phyloP scores from a whole-genome alignment of 1,139 yeast genomes.

The Dujonia santamariae region DNA sequence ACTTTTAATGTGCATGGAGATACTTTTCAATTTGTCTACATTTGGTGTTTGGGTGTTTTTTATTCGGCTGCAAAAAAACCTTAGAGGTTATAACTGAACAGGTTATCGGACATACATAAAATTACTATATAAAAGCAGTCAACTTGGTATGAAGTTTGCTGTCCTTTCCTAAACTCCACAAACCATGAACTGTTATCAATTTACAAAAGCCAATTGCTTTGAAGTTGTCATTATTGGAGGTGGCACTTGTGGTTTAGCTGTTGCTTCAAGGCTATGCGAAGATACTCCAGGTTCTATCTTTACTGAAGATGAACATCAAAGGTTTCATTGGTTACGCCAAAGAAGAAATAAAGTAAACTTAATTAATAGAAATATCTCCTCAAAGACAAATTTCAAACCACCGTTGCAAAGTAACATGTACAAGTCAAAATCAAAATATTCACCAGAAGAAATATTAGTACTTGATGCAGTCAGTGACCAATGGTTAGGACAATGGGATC shows the following conservation, averaged over 20 bases:
- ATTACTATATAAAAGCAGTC: slow-evolving; percentile 2
- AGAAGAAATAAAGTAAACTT: slow-evolving; percentile 28
- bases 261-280: slow-evolving; percentile 36
- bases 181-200: slow-evolving; percentile 5
- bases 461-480: slow-evolving; percentile 27
- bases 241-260: slow-evolving; percentile 40
- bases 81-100: slow-evolving; percentile 4
- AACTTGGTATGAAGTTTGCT: not conserved
- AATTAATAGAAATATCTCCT: slow-evolving; percentile 15
- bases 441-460: slow-evolving; percentile 28
- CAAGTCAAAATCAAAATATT: slow-evolving; percentile 16
- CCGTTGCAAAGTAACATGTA: slow-evolving; percentile 11
- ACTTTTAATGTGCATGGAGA: too few species aligned
- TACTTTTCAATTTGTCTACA: too few species aligned
- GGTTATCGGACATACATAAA: slow-evolving; percentile 1
- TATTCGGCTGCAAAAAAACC: slow-evolving; percentile 6
- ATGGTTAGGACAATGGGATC: slow-evolving; percentile 44
- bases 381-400: slow-evolving; percentile 16
- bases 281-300: slow-evolving; percentile 35
- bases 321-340: slow-evolving; percentile 38
- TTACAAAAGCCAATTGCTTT: slow-evolving; percentile 19
- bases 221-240: slow-evolving; percentile 38
- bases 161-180: not conserved
- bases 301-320: slow-evolving; percentile 42
- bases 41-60: slow-evolving; percentile 4